These are phyloP conservation scores for Fraxinus platypoda DNA, from an alignment of 305 asterid species.

Conservation along the genomic window DNA sequence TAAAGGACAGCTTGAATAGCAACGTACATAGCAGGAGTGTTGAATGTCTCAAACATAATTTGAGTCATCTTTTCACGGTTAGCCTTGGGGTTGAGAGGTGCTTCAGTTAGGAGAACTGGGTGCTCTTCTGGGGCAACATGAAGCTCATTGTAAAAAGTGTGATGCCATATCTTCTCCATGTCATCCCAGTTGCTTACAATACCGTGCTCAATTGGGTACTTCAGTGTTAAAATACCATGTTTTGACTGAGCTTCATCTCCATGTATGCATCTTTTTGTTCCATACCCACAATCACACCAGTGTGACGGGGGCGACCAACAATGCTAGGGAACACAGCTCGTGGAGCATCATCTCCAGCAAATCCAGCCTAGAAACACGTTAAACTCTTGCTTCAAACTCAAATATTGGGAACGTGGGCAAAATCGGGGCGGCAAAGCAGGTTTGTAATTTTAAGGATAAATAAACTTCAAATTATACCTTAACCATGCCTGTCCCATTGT, in stretches of 20 bases:
- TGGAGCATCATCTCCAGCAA: slow-evolving; percentile 74
- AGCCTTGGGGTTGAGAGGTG: slow-evolving; percentile 66
- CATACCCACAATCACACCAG: slow-evolving; percentile 71
- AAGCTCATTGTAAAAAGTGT: slow-evolving; percentile 59
- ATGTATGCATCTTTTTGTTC: slow-evolving; percentile 69
- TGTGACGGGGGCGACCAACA: slow-evolving; percentile 65
- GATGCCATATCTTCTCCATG: slow-evolving; percentile 71
- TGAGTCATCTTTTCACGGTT: slow-evolving; percentile 66
- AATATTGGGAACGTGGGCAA: neutral
- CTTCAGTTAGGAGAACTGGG: slow-evolving; percentile 58
- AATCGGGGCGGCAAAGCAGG: neutral
- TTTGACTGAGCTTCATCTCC: slow-evolving; percentile 69
- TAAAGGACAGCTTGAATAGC: slow-evolving; percentile 63
- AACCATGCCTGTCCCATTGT: neutral
- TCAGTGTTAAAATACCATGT: slow-evolving; percentile 55
- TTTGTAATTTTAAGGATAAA: neutral
- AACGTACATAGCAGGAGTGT: slow-evolving; percentile 63
- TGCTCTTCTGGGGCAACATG: slow-evolving; percentile 71
- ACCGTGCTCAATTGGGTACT: slow-evolving; percentile 65
- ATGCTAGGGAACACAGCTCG: slow-evolving; percentile 68
- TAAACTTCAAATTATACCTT: neutral
- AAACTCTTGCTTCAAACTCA: neutral
- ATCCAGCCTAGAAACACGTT: slow-evolving; percentile 45
- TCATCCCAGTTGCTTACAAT: slow-evolving; percentile 69
- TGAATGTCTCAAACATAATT: slow-evolving; percentile 61